These are phyloP conservation scores for Fusarium ramigenum DNA, from an alignment of 2,329 filamentous ascomycete genomes.

Conservation along the genomic window DNA sequence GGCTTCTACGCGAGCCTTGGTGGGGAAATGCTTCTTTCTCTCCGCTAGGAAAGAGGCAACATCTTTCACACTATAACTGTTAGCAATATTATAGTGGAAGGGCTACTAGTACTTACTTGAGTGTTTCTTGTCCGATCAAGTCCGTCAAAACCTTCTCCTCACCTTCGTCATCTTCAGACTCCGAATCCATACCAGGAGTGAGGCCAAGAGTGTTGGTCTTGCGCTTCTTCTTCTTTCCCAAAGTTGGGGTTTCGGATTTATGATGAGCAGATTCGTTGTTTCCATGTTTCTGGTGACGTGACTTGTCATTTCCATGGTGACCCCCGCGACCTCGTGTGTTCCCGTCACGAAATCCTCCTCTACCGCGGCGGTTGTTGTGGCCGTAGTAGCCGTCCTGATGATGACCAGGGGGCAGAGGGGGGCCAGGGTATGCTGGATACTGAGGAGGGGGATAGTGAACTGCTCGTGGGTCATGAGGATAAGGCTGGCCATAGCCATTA, in stretches of 20 bases:
- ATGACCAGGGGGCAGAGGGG: conserved; percentile 50
- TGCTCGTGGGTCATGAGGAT: conserved; percentile 52
- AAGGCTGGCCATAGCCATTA: conserved; percentile 53
- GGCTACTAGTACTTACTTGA: conserved; percentile 57
- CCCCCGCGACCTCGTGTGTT: conserved; percentile 54
- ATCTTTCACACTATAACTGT: conserved; percentile 66
- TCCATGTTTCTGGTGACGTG: conserved; percentile 51
- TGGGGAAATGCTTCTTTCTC: conserved; percentile 82
- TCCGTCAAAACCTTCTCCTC: conserved; percentile 74
- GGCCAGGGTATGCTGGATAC: conserved; percentile 54
- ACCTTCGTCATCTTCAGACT: conserved; percentile 72
- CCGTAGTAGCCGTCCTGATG: conserved; percentile 49
- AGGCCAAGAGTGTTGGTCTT: conserved; percentile 78
- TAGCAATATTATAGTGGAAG: neutral
- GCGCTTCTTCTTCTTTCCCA: conserved; percentile 74
- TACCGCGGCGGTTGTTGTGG: conserved; percentile 49
- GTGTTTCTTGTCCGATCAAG: conserved; percentile 63
- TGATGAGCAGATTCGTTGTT: conserved; percentile 44
- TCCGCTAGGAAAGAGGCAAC: conserved; percentile 84
- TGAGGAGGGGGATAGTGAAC: conserved; percentile 46
- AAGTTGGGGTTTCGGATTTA: conserved; percentile 55
- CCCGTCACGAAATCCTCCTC: conserved; percentile 49
- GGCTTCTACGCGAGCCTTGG: conserved; percentile 72
- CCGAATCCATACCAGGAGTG: conserved; percentile 71
- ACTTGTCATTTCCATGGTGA: conserved; percentile 56